phyloP scores from a whole-genome alignment of 179 eudicot genomes.

The Silene noctiflora region DNA sequence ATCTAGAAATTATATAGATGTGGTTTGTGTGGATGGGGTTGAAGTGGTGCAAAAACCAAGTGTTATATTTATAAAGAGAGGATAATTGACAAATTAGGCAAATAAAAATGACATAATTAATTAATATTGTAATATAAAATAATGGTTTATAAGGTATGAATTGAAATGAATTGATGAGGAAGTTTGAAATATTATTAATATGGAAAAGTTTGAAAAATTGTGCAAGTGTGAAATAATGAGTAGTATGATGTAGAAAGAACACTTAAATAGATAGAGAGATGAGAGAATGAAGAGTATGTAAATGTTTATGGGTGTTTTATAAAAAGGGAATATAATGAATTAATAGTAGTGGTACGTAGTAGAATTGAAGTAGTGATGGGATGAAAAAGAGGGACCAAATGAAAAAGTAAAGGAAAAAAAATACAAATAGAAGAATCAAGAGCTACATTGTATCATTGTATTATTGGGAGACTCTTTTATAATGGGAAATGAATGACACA shows the following conservation, averaged over 20 bases:
- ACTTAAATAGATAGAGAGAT: conserved; percentile 25
- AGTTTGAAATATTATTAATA: neutral
- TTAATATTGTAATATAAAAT: neutral
- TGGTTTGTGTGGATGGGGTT: conserved; percentile 14
- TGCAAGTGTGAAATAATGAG: conserved; percentile 24
- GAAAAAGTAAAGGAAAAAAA: neutral
- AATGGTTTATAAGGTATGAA: neutral
- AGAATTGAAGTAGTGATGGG: neutral
- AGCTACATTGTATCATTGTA: too few relatives aligned
- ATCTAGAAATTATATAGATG: neutral
- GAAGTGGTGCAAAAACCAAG: conserved; percentile 9
- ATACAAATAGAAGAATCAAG: too few relatives aligned
- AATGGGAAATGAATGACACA: too few relatives aligned
- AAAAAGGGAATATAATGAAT: conserved; percentile 13
- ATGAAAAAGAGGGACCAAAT: neutral
- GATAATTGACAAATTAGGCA: neutral
- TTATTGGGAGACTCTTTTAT: too few relatives aligned
- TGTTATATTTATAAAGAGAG: neutral
- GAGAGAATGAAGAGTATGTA: conserved; percentile 16
- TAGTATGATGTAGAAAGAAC: conserved; percentile 18
- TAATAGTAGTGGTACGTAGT: neutral
- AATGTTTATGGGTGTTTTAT: conserved; percentile 23
- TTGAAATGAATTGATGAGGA: neutral
- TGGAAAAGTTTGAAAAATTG: conserved; percentile 14
- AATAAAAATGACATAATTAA: conserved; percentile 9